These are phyloP conservation scores for Breynia disticha DNA, from an alignment of 441 rosid species.

Conservation along the genomic window DNA sequence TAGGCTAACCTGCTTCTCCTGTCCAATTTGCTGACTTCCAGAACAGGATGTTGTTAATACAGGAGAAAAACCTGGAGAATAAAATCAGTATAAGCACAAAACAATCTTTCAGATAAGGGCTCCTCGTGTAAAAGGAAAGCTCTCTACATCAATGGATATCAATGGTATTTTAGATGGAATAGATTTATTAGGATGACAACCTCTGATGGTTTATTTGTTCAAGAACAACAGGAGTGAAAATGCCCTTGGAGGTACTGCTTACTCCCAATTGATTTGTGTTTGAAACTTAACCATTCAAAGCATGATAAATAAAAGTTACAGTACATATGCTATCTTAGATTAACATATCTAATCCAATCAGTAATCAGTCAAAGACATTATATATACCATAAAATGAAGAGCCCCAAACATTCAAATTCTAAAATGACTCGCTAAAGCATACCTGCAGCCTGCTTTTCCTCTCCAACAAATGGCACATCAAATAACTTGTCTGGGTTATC, in stretches of 20 bases:
- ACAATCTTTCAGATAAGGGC: background rate
- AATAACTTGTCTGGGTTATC: conserved; percentile 49
- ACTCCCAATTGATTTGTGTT: too few species aligned
- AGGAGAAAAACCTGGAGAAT: conserved; percentile 41
- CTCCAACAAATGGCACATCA: conserved; percentile 75
- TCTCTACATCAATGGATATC: too few species aligned
- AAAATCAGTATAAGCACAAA: conserved; percentile 11
- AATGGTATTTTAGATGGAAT: too few species aligned
- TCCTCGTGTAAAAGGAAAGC: background rate
- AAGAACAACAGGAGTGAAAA: too few species aligned
- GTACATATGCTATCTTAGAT: too few species aligned
- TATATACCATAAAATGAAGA: background rate
- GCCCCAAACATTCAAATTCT: background rate
- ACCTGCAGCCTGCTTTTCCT: conserved; percentile 64
- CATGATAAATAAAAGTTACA: too few species aligned
- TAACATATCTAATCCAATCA: background rate
- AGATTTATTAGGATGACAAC: too few species aligned
- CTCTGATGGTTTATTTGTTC: too few species aligned
- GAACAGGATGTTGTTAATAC: conserved; percentile 28
- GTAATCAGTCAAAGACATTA: background rate
- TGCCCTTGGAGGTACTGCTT: too few species aligned
- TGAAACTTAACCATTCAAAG: too few species aligned
- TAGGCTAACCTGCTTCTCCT: conserved; percentile 28
- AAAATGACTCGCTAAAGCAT: conserved; percentile 16
- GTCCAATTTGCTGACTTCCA: conserved; percentile 33